These are phyloP conservation scores for Eimeria acervulina DNA, from an alignment of 169 alveolate species.

Conservation along the genomic window DNA sequence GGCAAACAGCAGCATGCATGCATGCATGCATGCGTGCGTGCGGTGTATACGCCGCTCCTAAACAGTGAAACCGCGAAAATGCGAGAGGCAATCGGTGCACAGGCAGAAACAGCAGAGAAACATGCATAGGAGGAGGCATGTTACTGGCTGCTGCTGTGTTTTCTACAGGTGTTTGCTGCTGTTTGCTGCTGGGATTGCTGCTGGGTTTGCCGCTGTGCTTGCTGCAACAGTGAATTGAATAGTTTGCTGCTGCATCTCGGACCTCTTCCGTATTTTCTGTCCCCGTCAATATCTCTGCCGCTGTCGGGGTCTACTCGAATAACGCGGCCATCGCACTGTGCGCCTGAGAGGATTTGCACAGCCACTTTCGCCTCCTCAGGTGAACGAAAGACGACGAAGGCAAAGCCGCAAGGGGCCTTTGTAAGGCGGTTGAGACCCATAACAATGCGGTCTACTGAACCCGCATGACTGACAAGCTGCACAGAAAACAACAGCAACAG, in stretches of 20 bases:
- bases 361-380: conserved; percentile 91
- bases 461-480: conserved; percentile 91
- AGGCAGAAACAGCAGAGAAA: background rate
- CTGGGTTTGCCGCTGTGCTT: background rate
- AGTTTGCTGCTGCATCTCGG: background rate
- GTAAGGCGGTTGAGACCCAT: conserved; percentile 95
- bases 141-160: background rate
- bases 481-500: background rate
- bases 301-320: conserved; percentile 88
- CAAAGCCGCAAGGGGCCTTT: conserved; percentile 95
- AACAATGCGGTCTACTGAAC: conserved; percentile 92
- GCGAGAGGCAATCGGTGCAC: too few relatives aligned
- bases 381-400: conserved; percentile 93
- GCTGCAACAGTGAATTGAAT: background rate
- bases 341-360: conserved; percentile 83
- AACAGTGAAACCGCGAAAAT: background rate
- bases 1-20: background rate
- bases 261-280: conserved; percentile 88
- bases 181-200: background rate
- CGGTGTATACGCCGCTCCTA: background rate
- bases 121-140: too few relatives aligned
- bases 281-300: conserved; percentile 86
- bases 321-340: conserved; percentile 87
- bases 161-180: background rate
- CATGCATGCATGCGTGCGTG: background rate